Evolutionary conservation across 305 asterid species (phyloP).

Genomic region (Fraxinus baroniana): DNA sequence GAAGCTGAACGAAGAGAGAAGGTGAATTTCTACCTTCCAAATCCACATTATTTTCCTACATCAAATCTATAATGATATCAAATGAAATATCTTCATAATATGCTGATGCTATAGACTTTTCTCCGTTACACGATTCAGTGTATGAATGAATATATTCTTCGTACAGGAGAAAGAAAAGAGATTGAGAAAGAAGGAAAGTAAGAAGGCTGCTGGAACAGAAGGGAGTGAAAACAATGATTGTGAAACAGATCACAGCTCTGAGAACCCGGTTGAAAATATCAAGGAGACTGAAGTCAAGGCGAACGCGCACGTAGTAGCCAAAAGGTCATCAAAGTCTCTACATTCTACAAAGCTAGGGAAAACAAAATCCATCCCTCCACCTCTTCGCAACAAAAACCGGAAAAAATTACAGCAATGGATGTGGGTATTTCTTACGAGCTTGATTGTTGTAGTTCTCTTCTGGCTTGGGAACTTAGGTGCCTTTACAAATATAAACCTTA

Average conservation of each 20-base stretch:
- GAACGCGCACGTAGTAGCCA: background rate
- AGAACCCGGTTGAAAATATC: constrained; percentile 11
- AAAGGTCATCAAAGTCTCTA: constrained; percentile 26
- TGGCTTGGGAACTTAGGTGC: constrained; percentile 43
- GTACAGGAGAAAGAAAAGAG: constrained; percentile 57
- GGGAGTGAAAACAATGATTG: constrained; percentile 27
- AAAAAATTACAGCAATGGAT: constrained; percentile 47
- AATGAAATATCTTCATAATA: background rate
- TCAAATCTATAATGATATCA: background rate
- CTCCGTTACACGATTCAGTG: background rate
- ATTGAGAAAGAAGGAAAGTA: constrained; percentile 52
- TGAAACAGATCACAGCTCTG: constrained; percentile 24
- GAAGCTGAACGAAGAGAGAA: constrained; percentile 66
- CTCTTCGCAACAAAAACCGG: constrained; percentile 41
- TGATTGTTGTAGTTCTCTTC: constrained; percentile 31
- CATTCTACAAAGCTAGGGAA: constrained; percentile 30
- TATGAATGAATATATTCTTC: constrained; percentile 2
- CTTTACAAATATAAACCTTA: constrained; percentile 29
- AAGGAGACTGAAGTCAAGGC: constrained; percentile 33
- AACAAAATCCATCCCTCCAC: constrained; percentile 44
- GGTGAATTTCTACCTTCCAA: constrained; percentile 33
- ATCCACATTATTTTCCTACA: background rate
- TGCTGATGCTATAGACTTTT: background rate
- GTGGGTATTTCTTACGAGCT: constrained; percentile 30
- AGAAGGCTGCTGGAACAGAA: constrained; percentile 28